A percentile compares a stretch with the other conserved stretches of the same genome.
These are phyloP conservation scores for Senna tora DNA, from an alignment of 306 rosid genomes.

Conservation along the genomic window DNA sequence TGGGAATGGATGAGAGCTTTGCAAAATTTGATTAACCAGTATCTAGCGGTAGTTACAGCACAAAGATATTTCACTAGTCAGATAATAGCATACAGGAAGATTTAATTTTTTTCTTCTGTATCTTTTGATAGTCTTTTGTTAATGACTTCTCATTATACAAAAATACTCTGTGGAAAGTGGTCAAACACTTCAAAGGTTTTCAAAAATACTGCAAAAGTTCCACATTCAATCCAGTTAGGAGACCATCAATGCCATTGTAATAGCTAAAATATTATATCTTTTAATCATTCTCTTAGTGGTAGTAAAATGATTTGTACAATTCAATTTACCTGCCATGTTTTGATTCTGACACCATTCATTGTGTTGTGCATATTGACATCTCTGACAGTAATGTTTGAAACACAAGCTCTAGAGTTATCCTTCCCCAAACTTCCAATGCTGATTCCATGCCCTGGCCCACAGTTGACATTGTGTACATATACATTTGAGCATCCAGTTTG, in stretches of 20 bases:
- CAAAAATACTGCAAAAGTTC: neutral
- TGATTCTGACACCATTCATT: constrained; percentile 95
- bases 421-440: constrained; percentile 95
- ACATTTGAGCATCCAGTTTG: constrained; percentile 95
- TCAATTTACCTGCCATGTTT: constrained; percentile 99
- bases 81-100: too few relatives aligned
- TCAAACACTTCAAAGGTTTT: constrained; percentile 1
- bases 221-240: constrained; percentile 44
- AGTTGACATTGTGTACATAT: constrained; percentile 82
- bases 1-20: too few relatives aligned
- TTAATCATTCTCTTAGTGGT: neutral
- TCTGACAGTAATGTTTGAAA: constrained; percentile 89
- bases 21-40: too few relatives aligned
- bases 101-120: neutral
- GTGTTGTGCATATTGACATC: constrained; percentile 83
- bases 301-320: constrained; percentile 17
- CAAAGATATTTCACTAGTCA: too few relatives aligned
- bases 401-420: constrained; percentile 89
- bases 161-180: constrained; percentile 11
- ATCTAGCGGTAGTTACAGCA: too few relatives aligned
- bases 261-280: neutral
- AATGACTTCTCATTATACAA: constrained; percentile 18
- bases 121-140: neutral
- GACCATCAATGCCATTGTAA: constrained; percentile 36
- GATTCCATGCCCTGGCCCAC: constrained; percentile 99